Percentiles rank a stretch among this genome's conserved stretches.
These are phyloP conservation scores for Noccaea caerulescens DNA, from an alignment of 345 rosid genomes.

Conservation along the genomic window DNA sequence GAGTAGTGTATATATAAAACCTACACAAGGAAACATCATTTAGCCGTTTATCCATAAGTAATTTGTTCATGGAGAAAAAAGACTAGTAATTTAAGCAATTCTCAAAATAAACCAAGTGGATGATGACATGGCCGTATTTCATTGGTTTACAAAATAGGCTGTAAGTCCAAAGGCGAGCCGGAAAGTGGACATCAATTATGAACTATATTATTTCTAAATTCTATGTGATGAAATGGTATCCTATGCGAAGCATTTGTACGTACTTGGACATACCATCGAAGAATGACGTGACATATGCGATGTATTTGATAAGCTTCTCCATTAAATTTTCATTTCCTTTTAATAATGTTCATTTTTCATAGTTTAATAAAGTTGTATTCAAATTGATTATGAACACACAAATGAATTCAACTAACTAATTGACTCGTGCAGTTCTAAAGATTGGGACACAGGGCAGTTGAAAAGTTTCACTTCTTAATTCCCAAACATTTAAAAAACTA, in stretches of 20 bases:
- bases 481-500: conserved; percentile 12
- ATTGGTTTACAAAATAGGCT: conserved; percentile 14
- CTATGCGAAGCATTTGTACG: conserved; percentile 44
- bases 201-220: conserved; percentile 14
- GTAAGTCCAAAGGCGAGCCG: conserved; percentile 20
- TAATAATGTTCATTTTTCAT: conserved; percentile 8
- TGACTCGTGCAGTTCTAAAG: conserved; percentile 3
- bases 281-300: conserved; percentile 36
- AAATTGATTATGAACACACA: conserved; percentile 2
- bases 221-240: conserved; percentile 40
- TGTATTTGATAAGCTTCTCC: conserved; percentile 33
- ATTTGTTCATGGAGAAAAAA: not conserved
- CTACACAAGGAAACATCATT: not conserved
- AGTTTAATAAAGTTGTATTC: not conserved
- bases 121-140: conserved; percentile 20
- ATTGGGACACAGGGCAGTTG: conserved; percentile 10
- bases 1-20: not conserved
- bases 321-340: not conserved
- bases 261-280: conserved; percentile 38
- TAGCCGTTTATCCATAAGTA: not conserved
- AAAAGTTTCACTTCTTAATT: conserved; percentile 29
- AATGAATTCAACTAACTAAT: not conserved
- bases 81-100: not conserved
- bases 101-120: conserved; percentile 29
- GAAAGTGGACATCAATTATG: conserved; percentile 38